phyloP scores from a whole-genome alignment of 1,139 yeast genomes.

The Meyerozyma sp. region DNA sequence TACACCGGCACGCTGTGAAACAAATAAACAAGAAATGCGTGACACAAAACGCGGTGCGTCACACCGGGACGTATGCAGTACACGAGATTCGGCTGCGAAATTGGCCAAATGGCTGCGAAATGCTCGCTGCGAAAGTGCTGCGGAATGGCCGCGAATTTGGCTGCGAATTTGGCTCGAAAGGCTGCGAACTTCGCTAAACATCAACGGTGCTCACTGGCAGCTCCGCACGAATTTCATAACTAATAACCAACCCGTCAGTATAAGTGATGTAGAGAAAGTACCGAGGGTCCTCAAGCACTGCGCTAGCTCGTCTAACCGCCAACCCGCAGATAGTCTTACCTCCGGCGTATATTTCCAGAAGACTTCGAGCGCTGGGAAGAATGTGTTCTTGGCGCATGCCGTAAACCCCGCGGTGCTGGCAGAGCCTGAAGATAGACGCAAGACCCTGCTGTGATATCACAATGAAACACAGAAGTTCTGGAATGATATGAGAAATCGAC shows the following conservation, averaged over 20 bases:
- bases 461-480: conserved; percentile 49
- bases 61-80: background rate
- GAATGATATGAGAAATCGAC: conserved; percentile 46
- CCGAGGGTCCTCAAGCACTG: conserved; percentile 12
- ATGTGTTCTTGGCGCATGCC: conserved; percentile 60
- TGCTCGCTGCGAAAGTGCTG: background rate
- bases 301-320: conserved; percentile 19
- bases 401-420: conserved; percentile 49
- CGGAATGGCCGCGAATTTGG: background rate
- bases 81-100: background rate
- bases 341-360: conserved; percentile 23
- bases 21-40: conserved; percentile 2
- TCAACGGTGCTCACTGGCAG: background rate
- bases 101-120: background rate
- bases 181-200: background rate
- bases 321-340: conserved; percentile 31
- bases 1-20: background rate
- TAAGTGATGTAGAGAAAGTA: conserved; percentile 25
- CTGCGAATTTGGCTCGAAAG: background rate
- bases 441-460: conserved; percentile 57
- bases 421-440: conserved; percentile 53
- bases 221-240: conserved; percentile 15
- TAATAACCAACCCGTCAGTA: conserved; percentile 28
- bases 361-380: conserved; percentile 37
- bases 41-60: conserved; percentile 2